Base-by-base conservation (phyloP, 2,329 filamentous ascomycete genomes). In the Alternaria sp. region DNA sequence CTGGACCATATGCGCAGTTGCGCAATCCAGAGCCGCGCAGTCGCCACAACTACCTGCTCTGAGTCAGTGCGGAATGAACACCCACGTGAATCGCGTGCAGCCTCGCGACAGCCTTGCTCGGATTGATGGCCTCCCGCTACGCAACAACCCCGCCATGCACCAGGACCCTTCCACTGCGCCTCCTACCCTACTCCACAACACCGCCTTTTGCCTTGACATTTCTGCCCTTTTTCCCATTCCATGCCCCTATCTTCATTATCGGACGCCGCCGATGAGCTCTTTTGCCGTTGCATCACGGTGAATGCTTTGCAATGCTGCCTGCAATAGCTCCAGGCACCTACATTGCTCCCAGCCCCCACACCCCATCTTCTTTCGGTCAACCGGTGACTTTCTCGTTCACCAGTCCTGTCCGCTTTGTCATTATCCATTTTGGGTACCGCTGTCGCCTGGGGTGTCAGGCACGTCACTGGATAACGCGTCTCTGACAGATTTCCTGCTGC, bases 361-460 rank as follows among this genome's bases (percentile, higher is more conserved):
- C 54, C 30, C 55, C 32, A 56, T 57, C 73, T 68, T 32, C 45
- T 64, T 69, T 62, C 17, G 69, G 68, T 12, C 15, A 59, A 67
- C 73, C 69, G 72, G 72, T 76, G 71, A 74, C 74, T 57, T 61
- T 58, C 32, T 47, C 49, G 61, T 70, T 74, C 68, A 67, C 69
- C 61, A 62, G 46, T 23, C 6, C 21, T 40, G 6, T 43, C 19
- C 21, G 46, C 43, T 49, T 59, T 52, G 54, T 62, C 61, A 63
- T 63, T 51, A 15, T 56, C 58, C 57, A 52, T 64, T 69, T 54
- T 21, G 17, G 62, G 28, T 2, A 54, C 57, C 26, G 26, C 55
- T 56, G 56, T 60, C 70, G 74, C 71, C 74, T 76, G 66, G 64
- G 52, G 57, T 17, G 23, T 57, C 46, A 54, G 40, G 54, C 36